Evolutionary conservation across 1,284 basidiomycete genomes (phyloP), one percentile per base, ranked within the genome.

Genomic region (Anthracocystis panici-leucophaei): DNA sequence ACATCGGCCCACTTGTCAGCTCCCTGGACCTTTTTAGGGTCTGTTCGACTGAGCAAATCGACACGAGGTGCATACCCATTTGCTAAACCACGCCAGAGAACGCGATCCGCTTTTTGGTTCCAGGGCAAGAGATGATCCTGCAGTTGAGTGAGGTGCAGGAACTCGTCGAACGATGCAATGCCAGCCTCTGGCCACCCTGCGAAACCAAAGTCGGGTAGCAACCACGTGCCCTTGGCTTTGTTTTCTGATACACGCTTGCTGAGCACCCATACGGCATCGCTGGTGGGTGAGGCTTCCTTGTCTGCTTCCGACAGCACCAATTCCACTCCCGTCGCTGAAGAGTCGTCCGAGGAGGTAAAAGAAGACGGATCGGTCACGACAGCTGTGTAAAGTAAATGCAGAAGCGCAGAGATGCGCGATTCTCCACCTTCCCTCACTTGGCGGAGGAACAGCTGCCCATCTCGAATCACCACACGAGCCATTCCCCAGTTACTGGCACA

Each of bases 141-240:
- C 23, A 70, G 46, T 2, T 33, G 21, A 10, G 68, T 59, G 16
- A 73, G 65, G 18, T 46, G 48, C 5, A 64, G n/a, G 12, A 78
- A 80, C 45, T 80, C 79, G 29, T 67, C 65, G 21, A 68, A 80
- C 20, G 63, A 68, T 0, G 79, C 71, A 21, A 71, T 72, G 16
- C 72, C 75, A 2, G 79, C 55, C 40, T 81, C 79, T 21, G 77
- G 78, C 79, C 79, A 81, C 6, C 64, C 78, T 1, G 62, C 69
- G 48, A 81, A 81, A 18, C 77, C 77, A 51, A 81, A 81, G 44
- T 81, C 79, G 0, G 79, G 79, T 6, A 72, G 16, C 31, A 77
- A 35, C 75, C 75, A 77, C 12, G 60, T 74, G 0, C 75, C 71
- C 21, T 57, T 69, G 20, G 40, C 14, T 9, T 45, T 33, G 9